Percentiles rank a stretch among this genome's conserved stretches.
These are phyloP conservation scores for Alternaria sp. DNA, from an alignment of 2,329 filamentous ascomycete genomes.

Conservation along the genomic window DNA sequence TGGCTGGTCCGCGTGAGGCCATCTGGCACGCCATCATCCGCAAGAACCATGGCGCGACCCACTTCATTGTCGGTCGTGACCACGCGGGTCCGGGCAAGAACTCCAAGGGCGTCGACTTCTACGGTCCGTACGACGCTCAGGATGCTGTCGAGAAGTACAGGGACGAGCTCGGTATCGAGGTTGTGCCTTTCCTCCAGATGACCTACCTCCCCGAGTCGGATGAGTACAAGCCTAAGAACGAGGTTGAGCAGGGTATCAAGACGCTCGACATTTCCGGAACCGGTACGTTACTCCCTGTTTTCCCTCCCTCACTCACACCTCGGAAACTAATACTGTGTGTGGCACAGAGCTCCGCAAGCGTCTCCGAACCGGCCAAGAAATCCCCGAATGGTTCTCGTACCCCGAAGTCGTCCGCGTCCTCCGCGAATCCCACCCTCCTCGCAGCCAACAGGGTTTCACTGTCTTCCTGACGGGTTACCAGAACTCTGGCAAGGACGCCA, in stretches of 20 bases:
- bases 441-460: slow-evolving; percentile 93
- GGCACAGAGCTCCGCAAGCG: slow-evolving; percentile 81
- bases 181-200: slow-evolving; percentile 99
- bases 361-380: slow-evolving; percentile 89
- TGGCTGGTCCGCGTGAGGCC: slow-evolving; percentile 97
- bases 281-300: slow-evolving; percentile 39
- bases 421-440: slow-evolving; percentile 92
- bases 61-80: slow-evolving; percentile 99
- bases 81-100: slow-evolving; percentile 98
- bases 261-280: slow-evolving; percentile 69
- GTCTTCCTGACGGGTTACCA: slow-evolving; percentile 97
- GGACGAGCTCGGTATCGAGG: slow-evolving; percentile 96
- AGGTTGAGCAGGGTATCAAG: slow-evolving; percentile 82
- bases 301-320: neutral
- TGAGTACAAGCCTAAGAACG: slow-evolving; percentile 92
- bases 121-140: slow-evolving; percentile 97
- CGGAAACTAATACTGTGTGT: slow-evolving; percentile 5
- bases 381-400: slow-evolving; percentile 99
- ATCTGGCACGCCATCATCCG: slow-evolving; percentile 99
- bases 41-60: slow-evolving; percentile 98
- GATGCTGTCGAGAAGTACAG: slow-evolving; percentile 95
- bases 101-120: slow-evolving; percentile 95
- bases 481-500: slow-evolving; percentile 96
- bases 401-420: slow-evolving; percentile 97
- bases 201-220: slow-evolving; percentile 97